These are phyloP conservation scores for Syzygium malaccense DNA, from an alignment of 441 rosid genomes.

Conservation along the genomic window DNA sequence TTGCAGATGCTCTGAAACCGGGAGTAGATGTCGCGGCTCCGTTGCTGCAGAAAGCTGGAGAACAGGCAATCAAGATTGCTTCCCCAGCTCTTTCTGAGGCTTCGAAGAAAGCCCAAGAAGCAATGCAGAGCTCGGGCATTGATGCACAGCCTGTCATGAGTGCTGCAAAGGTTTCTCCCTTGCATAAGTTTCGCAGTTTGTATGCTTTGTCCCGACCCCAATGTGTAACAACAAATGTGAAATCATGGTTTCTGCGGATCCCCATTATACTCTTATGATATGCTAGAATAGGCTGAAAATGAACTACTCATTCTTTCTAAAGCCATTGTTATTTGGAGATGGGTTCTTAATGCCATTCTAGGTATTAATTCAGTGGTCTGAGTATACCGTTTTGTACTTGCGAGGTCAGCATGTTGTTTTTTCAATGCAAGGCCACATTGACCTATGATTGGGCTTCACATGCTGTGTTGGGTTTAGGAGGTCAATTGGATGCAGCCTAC, in stretches of 20 bases:
- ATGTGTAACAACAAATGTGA: background rate
- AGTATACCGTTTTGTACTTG: background rate
- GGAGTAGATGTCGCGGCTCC: slow-evolving; percentile 68
- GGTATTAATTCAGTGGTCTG: background rate
- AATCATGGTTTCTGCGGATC: background rate
- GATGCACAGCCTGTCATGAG: slow-evolving; percentile 53
- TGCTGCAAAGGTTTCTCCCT: slow-evolving; percentile 66
- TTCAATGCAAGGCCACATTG: background rate
- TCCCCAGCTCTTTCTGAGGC: slow-evolving; percentile 82
- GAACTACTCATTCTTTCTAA: background rate
- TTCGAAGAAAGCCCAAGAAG: slow-evolving; percentile 83
- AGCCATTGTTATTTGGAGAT: background rate
- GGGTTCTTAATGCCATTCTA: background rate
- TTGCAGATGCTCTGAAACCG: slow-evolving; percentile 67
- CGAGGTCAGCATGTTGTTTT: background rate
- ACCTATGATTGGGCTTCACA: background rate
- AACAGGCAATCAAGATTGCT: slow-evolving; percentile 63
- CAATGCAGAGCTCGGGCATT: slow-evolving; percentile 70
- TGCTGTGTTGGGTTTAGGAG: background rate
- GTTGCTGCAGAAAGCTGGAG: slow-evolving; percentile 61
- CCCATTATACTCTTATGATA: background rate
- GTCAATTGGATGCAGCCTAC: background rate
- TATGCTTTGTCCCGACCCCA: background rate
- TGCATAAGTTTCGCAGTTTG: background rate
- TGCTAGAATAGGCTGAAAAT: background rate